These are phyloP conservation scores for Cyberlindnera mycetangii DNA, from an alignment of 805 yeast genomes.

Conservation along the genomic window DNA sequence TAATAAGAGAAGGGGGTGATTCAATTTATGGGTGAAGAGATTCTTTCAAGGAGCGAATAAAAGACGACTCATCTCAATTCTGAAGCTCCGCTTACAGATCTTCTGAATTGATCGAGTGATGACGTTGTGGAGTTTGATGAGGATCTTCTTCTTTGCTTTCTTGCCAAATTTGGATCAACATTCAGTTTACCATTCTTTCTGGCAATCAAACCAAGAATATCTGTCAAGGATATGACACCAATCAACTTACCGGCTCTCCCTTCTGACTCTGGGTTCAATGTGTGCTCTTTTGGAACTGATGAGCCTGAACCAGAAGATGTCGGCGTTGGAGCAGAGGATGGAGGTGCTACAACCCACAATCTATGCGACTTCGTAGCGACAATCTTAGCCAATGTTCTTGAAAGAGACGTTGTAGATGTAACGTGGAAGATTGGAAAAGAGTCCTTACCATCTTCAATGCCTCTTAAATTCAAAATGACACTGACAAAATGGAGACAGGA, in stretches of 20 bases:
- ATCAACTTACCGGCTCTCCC: slow-evolving; percentile 77
- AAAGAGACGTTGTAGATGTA: slow-evolving; percentile 71
- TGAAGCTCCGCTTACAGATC: slow-evolving; percentile 37
- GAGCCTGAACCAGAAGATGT: slow-evolving; percentile 24
- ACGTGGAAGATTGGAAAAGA: slow-evolving; percentile 97
- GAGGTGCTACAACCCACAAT: slow-evolving; percentile 75
- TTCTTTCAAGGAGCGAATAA: neutral
- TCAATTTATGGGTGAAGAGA: neutral
- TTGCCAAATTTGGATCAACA: slow-evolving; percentile 82
- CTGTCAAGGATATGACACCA: slow-evolving; percentile 92
- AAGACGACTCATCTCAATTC: slow-evolving; percentile 25
- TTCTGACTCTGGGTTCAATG: slow-evolving; percentile 34
- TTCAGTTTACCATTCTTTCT: slow-evolving; percentile 58
- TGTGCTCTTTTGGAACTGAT: slow-evolving; percentile 15
- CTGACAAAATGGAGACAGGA: slow-evolving; percentile 86
- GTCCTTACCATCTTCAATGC: slow-evolving; percentile 92
- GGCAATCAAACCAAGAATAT: slow-evolving; percentile 79
- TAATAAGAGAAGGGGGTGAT: neutral
- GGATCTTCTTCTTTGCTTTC: slow-evolving; percentile 79
- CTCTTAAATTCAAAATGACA: slow-evolving; percentile 81
- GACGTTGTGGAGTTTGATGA: slow-evolving; percentile 33
- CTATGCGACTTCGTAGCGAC: slow-evolving; percentile 95
- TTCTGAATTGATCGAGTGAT: slow-evolving; percentile 40
- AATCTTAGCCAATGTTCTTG: slow-evolving; percentile 87
- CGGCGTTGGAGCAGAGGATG: slow-evolving; percentile 26